Conservation (phyloP, 495 filamentous ascomycete genomes). For the Tuber melanosporum region DNA sequence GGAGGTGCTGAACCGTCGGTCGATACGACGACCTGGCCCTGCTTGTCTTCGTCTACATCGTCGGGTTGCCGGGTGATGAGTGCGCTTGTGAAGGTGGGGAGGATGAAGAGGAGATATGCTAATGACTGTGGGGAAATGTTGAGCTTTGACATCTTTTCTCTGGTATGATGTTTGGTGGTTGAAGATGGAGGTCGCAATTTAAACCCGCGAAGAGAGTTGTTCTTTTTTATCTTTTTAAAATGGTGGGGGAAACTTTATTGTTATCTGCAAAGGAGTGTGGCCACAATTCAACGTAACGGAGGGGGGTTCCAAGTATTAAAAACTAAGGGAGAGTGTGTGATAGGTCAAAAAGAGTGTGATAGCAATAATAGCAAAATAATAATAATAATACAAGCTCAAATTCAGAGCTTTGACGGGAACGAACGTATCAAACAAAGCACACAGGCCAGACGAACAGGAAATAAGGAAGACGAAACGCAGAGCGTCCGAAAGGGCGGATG, state of each 20-base stretch:
- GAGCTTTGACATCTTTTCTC: not conserved
- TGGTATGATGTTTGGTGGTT: not conserved
- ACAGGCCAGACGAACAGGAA: not conserved
- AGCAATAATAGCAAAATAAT: not conserved
- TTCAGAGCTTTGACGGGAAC: not conserved
- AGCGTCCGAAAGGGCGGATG: not conserved
- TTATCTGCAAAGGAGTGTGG: not conserved
- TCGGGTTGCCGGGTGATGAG: not conserved
- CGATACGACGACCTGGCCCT: not conserved
- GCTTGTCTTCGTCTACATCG: not conserved
- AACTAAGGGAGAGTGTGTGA: not conserved
- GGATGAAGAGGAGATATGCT: not conserved
- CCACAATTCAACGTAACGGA: not conserved
- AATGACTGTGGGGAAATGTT: not conserved
- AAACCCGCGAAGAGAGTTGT: not conserved
- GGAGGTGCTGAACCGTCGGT: not conserved
- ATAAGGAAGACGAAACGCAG: not conserved
- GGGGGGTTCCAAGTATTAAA: not conserved
- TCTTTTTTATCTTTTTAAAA: not conserved
- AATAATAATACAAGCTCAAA: not conserved
- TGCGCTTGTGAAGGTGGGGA: not conserved
- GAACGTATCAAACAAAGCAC: not conserved
- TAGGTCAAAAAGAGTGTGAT: too few species aligned
- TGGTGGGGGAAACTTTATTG: not conserved
- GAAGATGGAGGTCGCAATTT: not conserved